phyloP scores from a whole-genome alignment of 768 basidiomycete species.

The Hortiboletus campestris region DNA sequence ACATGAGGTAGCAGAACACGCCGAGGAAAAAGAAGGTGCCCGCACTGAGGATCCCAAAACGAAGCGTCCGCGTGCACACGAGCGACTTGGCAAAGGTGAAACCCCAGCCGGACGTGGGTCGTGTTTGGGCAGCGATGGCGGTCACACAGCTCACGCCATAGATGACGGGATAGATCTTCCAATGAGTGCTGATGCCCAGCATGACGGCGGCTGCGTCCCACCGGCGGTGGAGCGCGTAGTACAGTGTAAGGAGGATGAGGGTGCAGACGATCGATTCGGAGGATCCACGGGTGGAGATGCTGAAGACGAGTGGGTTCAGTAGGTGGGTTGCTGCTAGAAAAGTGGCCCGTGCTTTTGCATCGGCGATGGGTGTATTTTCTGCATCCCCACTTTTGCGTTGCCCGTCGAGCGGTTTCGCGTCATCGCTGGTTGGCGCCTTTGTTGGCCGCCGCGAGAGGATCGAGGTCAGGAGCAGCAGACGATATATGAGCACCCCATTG shows the following conservation, averaged over 20 bases:
- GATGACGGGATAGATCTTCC: conserved; percentile 96
- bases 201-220: conserved; percentile 69
- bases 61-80: conserved; percentile 50
- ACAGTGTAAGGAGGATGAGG: conserved; percentile 71
- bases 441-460: conserved; percentile 38
- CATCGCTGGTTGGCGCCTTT: neutral
- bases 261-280: conserved; percentile 86
- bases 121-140: conserved; percentile 25
- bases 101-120: conserved; percentile 16
- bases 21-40: conserved; percentile 66
- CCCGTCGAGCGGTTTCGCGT: conserved; percentile 3
- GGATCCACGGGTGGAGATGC: conserved; percentile 95
- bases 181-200: conserved; percentile 84
- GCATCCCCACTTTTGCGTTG: neutral
- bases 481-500: conserved; percentile 71
- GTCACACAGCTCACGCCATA: conserved; percentile 76
- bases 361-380: neutral
- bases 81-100: conserved; percentile 36
- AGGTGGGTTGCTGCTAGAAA: conserved; percentile 73
- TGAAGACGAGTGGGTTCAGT: conserved; percentile 90
- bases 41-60: conserved; percentile 70
- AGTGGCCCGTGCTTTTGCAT: conserved; percentile 39
- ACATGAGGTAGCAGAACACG: conserved; percentile 71
- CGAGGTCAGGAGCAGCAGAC: conserved; percentile 46
- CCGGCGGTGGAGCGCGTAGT: conserved; percentile 51